Base-by-base conservation (phyloP, 805 yeast species). In the Metschnikowia lochheadii region DNA sequence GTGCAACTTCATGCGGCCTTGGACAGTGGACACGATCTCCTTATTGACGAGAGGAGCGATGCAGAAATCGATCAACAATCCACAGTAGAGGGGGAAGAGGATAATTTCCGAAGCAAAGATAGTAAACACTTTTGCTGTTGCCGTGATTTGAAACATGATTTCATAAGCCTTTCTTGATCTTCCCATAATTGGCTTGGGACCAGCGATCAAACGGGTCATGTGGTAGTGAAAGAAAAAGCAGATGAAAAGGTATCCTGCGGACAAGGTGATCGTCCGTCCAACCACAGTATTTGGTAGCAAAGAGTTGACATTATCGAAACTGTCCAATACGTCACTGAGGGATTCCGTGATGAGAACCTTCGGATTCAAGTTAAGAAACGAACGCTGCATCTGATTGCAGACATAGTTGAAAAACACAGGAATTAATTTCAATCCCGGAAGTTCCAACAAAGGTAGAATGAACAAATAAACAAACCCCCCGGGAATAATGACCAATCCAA, bases 71-170 rank as follows among this genome's bases (percentile, higher is more conserved):
- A 92, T 65, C 61, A 89, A 77, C 56, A 81, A 66, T 1, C 99
- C 99, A 61, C 97, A 90, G 58, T 82, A 82, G 0, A 87, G 75
- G 1, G 99, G 99, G 70, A 94, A 92, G 6, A 85, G 72, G n/a
- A 87, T 76, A 46, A 90, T 76, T 63, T 94, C 99, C 44, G 89
- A 78, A 5, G 84, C 78, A 61, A 91, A 86, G 23, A 94, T 77
- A 11, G 79, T 59, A 50, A 88, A 80, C 13, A 92, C 95, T 63
- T 91, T 92, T 21, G 83, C 60, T 2, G 95, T 83, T 33, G 85
- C 76, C 18, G 76, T 68, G 8, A 82, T 54, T 51, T 82, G 85
- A 59, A 83, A 79, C 29, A 85, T 61, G 1, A 77, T 56, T 46
- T 77, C 74, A 60, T 80, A 85, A 2, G 79, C 46, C 10, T 69